Evolutionary conservation across 768 basidiomycete genomes (phyloP), one percentile per base, ranked within the genome.

Genomic region (Tricholoma matsutake): DNA sequence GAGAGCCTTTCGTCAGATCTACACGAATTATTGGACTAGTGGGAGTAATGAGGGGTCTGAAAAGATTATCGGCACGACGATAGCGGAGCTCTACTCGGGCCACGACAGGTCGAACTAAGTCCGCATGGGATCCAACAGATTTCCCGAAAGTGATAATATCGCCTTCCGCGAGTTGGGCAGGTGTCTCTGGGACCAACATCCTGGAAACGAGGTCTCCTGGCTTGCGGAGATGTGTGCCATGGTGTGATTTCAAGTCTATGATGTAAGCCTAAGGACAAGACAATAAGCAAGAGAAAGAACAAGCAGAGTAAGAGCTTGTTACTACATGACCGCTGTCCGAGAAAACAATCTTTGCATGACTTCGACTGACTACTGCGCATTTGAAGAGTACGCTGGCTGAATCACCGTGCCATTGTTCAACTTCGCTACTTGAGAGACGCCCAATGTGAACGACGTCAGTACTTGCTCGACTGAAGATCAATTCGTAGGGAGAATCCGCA

Each of bases 61-160:
- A 60, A 56, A 65, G 29, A 57, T 20, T 58, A 29, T 55, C 54
- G 52, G 56, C 25, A 3, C 54, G 47, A 37, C 58, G 41, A 47
- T 56, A 62, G 39, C 81, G 73, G 39, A 91, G 73, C 70, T 86
- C 81, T 35, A 91, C 79, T 25, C 83, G 80, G 45, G 77, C 86
- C 22, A 83, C 81, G 43, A 92, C 76, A 11, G 90, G 90, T 3
- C 78, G 76, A 31, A 91, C 90, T 28, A 80, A 73, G 56, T 83
- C 83, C 22, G 81, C 79, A 53, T 83, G 82, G 61, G 82, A 81
- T 37, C 85, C 87, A 1, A 93, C 91, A 5, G 80, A 75, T 74
- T 92, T 92, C 65, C 91, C 91, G 67, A 93, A 90, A 2, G 89
- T 92, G 60, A 93, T 65, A 32, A 83, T 71, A 68, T 92, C 91